Conservation (phyloP, 805 yeast genomes). For the Ogataea pignaliae region DNA sequence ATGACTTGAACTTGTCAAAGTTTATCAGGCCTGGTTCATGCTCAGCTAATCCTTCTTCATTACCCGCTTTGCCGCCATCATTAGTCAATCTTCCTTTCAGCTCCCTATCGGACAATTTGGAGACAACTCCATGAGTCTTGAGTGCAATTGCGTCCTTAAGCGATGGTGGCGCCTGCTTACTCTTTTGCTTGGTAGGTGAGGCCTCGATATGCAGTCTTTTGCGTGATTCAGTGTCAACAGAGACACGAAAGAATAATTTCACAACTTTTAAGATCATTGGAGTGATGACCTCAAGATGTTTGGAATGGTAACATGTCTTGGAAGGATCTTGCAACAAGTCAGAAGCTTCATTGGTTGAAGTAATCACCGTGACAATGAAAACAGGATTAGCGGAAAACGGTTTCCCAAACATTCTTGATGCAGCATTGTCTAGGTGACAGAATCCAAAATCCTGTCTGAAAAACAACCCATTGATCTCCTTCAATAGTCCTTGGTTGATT, state of each 20-base stretch:
- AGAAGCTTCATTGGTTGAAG: conserved; percentile 14
- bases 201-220: not conserved
- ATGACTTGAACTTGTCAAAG: conserved; percentile 2
- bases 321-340: conserved; percentile 40
- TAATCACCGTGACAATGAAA: conserved; percentile 30
- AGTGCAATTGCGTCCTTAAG: not conserved
- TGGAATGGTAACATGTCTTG: conserved; percentile 27
- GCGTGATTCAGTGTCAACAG: not conserved
- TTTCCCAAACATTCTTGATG: conserved; percentile 26
- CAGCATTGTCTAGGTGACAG: conserved; percentile 5
- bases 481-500: conserved; percentile 15
- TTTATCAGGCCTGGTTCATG: not conserved
- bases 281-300: conserved; percentile 23
- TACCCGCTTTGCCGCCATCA: not conserved
- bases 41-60: not conserved
- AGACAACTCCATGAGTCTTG: conserved; percentile 2
- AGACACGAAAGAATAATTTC: conserved; percentile 20
- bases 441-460: conserved; percentile 17
- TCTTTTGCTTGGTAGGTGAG: not conserved
- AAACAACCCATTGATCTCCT: conserved; percentile 25
- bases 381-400: conserved; percentile 36
- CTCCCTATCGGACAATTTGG: conserved; percentile 2
- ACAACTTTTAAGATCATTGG: conserved; percentile 31
- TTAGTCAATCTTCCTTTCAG: not conserved
- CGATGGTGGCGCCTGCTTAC: not conserved